These are phyloP conservation scores for Plasmopara viticola DNA, from an alignment of 352 stramenopile species.

Conservation along the genomic window DNA sequence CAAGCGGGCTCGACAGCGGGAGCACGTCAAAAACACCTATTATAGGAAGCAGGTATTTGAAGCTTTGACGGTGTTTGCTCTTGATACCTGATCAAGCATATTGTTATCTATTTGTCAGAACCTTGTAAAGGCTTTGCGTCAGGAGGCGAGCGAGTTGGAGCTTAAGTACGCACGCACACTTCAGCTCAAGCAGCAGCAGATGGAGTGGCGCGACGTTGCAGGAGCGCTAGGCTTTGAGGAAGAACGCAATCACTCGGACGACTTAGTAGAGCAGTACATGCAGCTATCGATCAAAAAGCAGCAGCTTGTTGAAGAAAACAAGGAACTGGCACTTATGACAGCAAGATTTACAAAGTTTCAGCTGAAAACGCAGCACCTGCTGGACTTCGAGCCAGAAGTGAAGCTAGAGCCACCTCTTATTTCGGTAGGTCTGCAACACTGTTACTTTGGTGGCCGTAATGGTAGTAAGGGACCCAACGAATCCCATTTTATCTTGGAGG, in stretches of 20 bases:
- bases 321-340: conserved; percentile 36
- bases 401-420: conserved; percentile 7
- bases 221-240: conserved; percentile 7
- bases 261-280: conserved; percentile 40
- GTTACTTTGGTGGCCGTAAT: background rate
- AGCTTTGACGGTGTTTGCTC: background rate
- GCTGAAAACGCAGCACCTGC: conserved; percentile 29
- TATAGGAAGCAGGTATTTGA: conserved; percentile 29
- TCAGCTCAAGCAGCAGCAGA: conserved; percentile 16
- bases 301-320: conserved; percentile 41
- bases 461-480: background rate
- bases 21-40: conserved; percentile 51
- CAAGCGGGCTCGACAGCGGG: conserved; percentile 47
- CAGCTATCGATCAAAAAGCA: conserved; percentile 46
- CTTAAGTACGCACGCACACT: conserved; percentile 26
- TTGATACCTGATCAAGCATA: too few relatives aligned
- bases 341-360: conserved; percentile 38
- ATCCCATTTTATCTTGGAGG: conserved; percentile 2
- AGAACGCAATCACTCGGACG: conserved; percentile 10
- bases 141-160: conserved; percentile 29
- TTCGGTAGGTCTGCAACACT: conserved; percentile 7
- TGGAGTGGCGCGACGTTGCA: conserved; percentile 14
- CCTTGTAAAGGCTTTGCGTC: conserved; percentile 29
- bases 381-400: conserved; percentile 27
- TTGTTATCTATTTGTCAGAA: conserved; percentile 16